Evolutionary conservation across 2,329 filamentous ascomycete genomes (phyloP), one percentile per base, ranked within the genome.

Genomic region (Eurotiales sp.): DNA sequence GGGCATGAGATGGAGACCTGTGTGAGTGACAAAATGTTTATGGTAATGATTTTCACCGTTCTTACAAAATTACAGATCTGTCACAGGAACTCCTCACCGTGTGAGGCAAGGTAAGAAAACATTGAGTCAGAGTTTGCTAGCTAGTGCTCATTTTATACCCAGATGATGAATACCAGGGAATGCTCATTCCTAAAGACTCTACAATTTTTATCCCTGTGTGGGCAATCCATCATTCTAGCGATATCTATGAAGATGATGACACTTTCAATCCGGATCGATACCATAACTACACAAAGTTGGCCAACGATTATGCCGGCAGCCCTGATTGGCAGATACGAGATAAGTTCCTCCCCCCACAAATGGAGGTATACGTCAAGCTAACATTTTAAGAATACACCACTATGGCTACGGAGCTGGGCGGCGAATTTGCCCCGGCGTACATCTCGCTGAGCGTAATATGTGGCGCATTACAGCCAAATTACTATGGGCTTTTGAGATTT

Each of bases 1-100:
- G 53, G 58, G 58, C 5, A 57, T 68, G 50, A 58, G 70, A 40
- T 71, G 66, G 64, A 54, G 61, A 27, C 65, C 64, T 25, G 60
- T 67, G 46, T 52, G 32, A 47, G 53, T 49, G n/a, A 29, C 41
- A 48, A 36, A 43, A n/a, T n/a, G n/a, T n/a, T n/a, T n/a, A n/a
- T n/a, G n/a, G n/a, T n/a, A n/a, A n/a, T n/a, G n/a, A n/a, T n/a
- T n/a, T n/a, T n/a, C n/a, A n/a, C n/a, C n/a, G n/a, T n/a, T n/a
- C n/a, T n/a, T n/a, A n/a, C n/a, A n/a, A n/a, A n/a, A 19, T 48
- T 39, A 45, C 30, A 29, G 23, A 56, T 51, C 51, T 17, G 51
- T 53, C 8, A 50, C 51, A 15, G 51, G 34, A 27, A 46, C 54
- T 21, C 52, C 52, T 15, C 54, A 56, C 29, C 41, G 52, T 17